Percentiles rank a stretch among this genome's conserved stretches.
Evolutionary conservation across 1,284 basidiomycete genomes (phyloP).

Genomic region (Boletus sp.): DNA sequence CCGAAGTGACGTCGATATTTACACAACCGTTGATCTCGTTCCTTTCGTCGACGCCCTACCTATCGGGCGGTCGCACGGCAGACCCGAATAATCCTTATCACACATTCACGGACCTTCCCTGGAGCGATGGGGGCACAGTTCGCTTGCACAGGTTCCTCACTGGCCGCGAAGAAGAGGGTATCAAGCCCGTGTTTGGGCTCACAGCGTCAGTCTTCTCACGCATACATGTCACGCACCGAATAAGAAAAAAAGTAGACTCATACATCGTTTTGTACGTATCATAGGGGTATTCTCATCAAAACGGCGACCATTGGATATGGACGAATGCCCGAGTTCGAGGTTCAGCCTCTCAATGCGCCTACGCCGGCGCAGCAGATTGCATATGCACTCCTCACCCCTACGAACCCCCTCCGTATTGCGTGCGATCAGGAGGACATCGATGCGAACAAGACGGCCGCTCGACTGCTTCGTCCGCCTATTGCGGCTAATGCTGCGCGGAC

Average conservation of each 20-base stretch:
- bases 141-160: slow-evolving; percentile 79
- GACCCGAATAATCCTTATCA: slow-evolving; percentile 49
- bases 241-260: not conserved
- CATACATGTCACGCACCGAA: not conserved
- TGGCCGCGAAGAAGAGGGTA: slow-evolving; percentile 73
- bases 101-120: slow-evolving; percentile 56
- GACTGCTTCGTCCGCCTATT: slow-evolving; percentile 12
- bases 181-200: slow-evolving; percentile 80
- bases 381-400: slow-evolving; percentile 46
- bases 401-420: slow-evolving; percentile 24
- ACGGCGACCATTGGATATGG: slow-evolving; percentile 68
- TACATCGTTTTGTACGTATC: not conserved
- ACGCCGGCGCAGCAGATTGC: slow-evolving; percentile 57
- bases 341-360: slow-evolving; percentile 55
- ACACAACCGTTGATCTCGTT: slow-evolving; percentile 78
- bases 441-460: slow-evolving; percentile 13
- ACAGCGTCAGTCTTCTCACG: slow-evolving; percentile 60
- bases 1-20: slow-evolving; percentile 78
- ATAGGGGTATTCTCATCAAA: slow-evolving; percentile 71
- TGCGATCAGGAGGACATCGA: slow-evolving; percentile 30
- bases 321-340: slow-evolving; percentile 61
- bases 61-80: slow-evolving; percentile 44
- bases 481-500: slow-evolving; percentile 10
- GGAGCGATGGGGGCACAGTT: slow-evolving; percentile 34
- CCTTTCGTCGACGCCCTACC: slow-evolving; percentile 61